Percentiles rank a stretch among this genome's conserved stretches.
Conservation (phyloP, 1,139 yeast species). For the Zygoascus sp. region DNA sequence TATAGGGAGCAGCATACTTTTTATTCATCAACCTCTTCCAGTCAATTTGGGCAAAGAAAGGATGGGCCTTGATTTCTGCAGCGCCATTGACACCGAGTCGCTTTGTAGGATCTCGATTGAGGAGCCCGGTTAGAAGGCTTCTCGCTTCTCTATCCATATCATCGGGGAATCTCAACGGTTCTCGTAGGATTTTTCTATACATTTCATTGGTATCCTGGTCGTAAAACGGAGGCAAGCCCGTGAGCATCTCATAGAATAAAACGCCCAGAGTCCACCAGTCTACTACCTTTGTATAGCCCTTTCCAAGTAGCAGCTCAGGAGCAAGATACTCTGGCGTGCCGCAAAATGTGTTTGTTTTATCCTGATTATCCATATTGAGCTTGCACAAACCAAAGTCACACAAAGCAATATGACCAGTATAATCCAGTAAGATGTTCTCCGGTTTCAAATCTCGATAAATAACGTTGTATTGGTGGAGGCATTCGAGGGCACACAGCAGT, state of each 20-base stretch:
- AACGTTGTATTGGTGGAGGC: constrained; percentile 83
- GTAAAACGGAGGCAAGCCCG: constrained; percentile 94
- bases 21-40: constrained; percentile 83
- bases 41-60: constrained; percentile 85
- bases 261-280: constrained; percentile 99
- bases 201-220: constrained; percentile 91
- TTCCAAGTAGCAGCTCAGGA: constrained; percentile 85
- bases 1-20: constrained; percentile 92
- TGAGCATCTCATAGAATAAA: constrained; percentile 87
- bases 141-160: constrained; percentile 87
- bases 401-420: constrained; percentile 94
- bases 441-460: constrained; percentile 95
- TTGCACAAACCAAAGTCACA: constrained; percentile 97
- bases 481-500: constrained; percentile 84
- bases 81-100: constrained; percentile 82
- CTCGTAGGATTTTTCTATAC: constrained; percentile 90
- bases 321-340: constrained; percentile 97
- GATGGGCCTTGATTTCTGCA: constrained; percentile 74
- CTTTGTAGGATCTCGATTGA: constrained; percentile 79
- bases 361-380: constrained; percentile 82
- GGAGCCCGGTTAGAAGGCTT: constrained; percentile 67
- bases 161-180: constrained; percentile 82
- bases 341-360: constrained; percentile 90
- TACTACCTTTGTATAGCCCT: constrained; percentile 91
- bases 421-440: constrained; percentile 86